Evolutionary conservation across 441 rosid species (phyloP), one percentile per base, ranked within the genome.

Genomic region (Gossypium davidsonii): DNA sequence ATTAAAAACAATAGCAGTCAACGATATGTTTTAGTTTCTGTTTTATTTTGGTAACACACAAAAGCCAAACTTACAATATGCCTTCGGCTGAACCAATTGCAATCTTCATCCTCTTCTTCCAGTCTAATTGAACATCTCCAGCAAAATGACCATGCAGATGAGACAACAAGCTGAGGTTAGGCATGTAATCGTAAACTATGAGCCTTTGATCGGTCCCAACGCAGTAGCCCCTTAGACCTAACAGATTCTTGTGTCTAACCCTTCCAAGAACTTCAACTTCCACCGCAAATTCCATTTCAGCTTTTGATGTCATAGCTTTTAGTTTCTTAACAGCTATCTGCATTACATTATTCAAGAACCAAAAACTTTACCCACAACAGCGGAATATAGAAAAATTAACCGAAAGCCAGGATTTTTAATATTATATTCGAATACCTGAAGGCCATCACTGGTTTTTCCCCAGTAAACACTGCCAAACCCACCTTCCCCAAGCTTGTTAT

Each of bases 191-290:
- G 4, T 83, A 83, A 3, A 83, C 86, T 44, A 83, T 83, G 28
- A 84, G 79, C 72, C 87, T 72, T 67, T 82, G 34, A 31, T 31
- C 34, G 34, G 34, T 31, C 34, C 34, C 34, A 31, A 31, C 34
- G 34, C 34, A 31, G 84, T 76, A 84, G 6, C 87, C 87, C 55
- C 87, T 78, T 26, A 84, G 76, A 15, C 85, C 87, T 70, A 84
- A 59, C 71, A 84, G 66, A 65, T 84, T 84, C 61, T 78, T 78
- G 71, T 84, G 87, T 78, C 85, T 70, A 49, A 80, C 85, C 75
- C 87, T 84, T 25, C 87, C 87, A 59, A 84, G 83, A 61, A 84
- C 79, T 77, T 84, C 87, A 10, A 84, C 85, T 79, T 84, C 85
- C 75, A 84, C 84, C 0, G 85, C 87, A 49, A 84, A 84, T 59